Base-by-base conservation (phyloP, 2,329 filamentous ascomycete species). In the Incumbomyces delicatus region DNA sequence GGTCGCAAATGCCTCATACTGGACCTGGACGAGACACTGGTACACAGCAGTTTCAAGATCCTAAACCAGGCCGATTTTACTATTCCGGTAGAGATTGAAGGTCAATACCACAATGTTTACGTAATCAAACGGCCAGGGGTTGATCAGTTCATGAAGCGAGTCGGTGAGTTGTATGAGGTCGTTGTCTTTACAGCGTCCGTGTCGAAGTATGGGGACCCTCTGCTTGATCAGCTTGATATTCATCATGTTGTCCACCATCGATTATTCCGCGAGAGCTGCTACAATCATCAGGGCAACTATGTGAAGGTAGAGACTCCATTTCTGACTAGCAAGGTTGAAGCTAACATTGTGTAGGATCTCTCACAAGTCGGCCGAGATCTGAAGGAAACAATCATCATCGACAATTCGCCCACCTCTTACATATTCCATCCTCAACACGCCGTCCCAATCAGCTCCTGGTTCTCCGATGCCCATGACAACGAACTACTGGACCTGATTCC, bases 41-140 rank as follows among this genome's bases (percentile, higher is more conserved):
- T 98, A 18, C 92, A 98, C 70, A 96, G 92, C 66, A 96, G 92
- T 57, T 98, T 98, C 70, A 98, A 98, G 89, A 92, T 96, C 57
- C 76, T 98, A 38, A 89, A 96, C 61, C 90, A 96, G 73, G 92
- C 92, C 49, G 92, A 98, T 67, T 96, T 98, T 63, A 98, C 92
- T 5, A 96, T 98, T 62, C 92, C 92, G 0, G 92, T 98, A 27
- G 92, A 98, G 62, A 98, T 98, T 54, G 92, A 98, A 71, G 92
- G 92, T 47, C 94, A 95, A 66, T 96, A 94, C 63, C 92, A 98
- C 69, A 98, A 98, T 61, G 94, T 98, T 46, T 98, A 98, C 63
- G 92, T 98, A 55, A 98, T 98, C 66, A 98, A 98, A 71, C 81
- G 92, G 60, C 92, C 92, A n/a, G 92, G 92, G 45, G 92, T 98